These are phyloP conservation scores for Dendrobium officinale DNA, from an alignment of 106 monocot species.

Conservation along the genomic window DNA sequence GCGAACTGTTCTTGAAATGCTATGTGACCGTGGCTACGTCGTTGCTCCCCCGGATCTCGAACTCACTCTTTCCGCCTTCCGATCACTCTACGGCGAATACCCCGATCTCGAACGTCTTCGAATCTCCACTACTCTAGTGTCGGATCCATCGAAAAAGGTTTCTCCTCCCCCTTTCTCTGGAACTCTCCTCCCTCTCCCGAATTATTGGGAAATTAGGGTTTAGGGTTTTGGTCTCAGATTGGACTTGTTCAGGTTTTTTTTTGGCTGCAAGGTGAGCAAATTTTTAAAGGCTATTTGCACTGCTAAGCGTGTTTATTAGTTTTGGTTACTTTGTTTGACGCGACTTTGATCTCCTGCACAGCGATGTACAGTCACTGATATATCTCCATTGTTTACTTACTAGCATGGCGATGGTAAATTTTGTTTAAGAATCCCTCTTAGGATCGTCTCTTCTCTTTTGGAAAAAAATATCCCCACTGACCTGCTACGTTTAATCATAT, in stretches of 20 bases:
- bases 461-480: background rate
- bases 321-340: background rate
- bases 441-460: background rate
- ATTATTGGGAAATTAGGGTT: background rate
- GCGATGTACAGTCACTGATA: background rate
- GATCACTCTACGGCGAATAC: background rate
- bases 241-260: background rate
- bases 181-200: background rate
- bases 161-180: background rate
- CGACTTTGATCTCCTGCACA: background rate
- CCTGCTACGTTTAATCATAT: background rate
- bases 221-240: conserved; percentile 2
- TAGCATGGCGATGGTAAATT: background rate
- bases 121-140: conserved; percentile 9
- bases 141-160: conserved; percentile 16
- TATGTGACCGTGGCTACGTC: conserved; percentile 73
- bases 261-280: background rate
- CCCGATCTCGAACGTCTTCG: conserved; percentile 13
- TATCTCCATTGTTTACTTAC: background rate
- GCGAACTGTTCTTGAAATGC: conserved; percentile 81
- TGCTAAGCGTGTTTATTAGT: too few relatives aligned
- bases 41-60: conserved; percentile 21
- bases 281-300: background rate
- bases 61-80: conserved; percentile 7
- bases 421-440: background rate